Base-by-base conservation (phyloP, 345 rosid genomes). In the Pistacia vera region DNA sequence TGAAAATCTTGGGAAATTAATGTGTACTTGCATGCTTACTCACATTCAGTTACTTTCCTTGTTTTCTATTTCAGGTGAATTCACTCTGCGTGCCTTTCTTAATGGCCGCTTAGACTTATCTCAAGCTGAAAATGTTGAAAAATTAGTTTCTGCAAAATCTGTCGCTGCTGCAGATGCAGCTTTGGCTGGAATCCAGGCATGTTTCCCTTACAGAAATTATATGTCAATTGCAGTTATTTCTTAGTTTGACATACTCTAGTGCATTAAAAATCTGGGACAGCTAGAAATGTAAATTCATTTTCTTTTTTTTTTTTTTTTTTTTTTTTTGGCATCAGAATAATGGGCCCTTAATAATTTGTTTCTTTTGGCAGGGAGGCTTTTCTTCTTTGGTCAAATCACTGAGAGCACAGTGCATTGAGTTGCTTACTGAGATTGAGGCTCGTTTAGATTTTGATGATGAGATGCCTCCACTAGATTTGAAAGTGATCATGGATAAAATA, bases 71-170 rank as follows among this genome's bases (percentile, higher is more conserved):
- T 18, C 83, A 95, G 99, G 99, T 18, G 99, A 95, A 83, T 95
- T 95, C 76, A 95, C 99, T 70, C 93, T 95, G 22, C 99, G 99
- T 54, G 98, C 98, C 3, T 95, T 93, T 82, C 85, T 95, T 2
- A 93, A 95, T 83, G 99, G 99, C 71, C 99, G 99, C 10, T 85
- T 95, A 77, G 99, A 93, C 83, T 95, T 95, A 44, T 84, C 99
- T 30, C 99, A 95, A 86, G 98, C 95, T 71, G 98, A 95, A 83
- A 95, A 87, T 72, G 90, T 93, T 46, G 93, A 86, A 66, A 95
- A 86, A 54, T 76, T 95, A 41, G 83, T 95, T 82, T 88, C 97
- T 8, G 95, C 99, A 10, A 93, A 90, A 82, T 93, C 99, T 49
- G 74, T 82, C 67, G 98, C 94, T 74, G 99, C 97, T 69, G 98